Evolutionary conservation across 768 basidiomycete genomes (phyloP).

Genomic region (Arthromyces matolae): DNA sequence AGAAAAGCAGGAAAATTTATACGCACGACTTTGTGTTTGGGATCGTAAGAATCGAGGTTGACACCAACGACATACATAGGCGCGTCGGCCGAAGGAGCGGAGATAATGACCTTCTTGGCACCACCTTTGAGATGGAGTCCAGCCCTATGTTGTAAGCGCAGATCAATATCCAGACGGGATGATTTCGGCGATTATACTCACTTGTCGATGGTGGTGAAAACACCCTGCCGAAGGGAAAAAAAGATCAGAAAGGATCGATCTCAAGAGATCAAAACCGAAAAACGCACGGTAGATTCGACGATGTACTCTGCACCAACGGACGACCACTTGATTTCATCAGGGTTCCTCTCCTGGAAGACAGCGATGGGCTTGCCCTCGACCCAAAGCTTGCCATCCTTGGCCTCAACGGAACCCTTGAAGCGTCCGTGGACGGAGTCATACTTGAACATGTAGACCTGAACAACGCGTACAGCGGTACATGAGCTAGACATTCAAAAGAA

Average conservation of each 20-base stretch:
- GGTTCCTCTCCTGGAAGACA: conserved; percentile 85
- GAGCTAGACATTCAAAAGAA: not conserved
- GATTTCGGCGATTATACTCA: conserved; percentile 24
- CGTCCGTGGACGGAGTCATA: conserved; percentile 91
- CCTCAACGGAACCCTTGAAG: conserved; percentile 81
- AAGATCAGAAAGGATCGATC: not conserved
- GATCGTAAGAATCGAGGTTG: conserved; percentile 90
- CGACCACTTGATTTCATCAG: conserved; percentile 81
- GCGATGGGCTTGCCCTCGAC: conserved; percentile 76
- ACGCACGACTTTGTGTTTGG: conserved; percentile 81
- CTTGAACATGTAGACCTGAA: conserved; percentile 98
- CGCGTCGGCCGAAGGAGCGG: conserved; percentile 95
- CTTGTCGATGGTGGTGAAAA: conserved; percentile 96
- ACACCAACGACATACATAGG: conserved; percentile 95
- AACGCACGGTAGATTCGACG: conserved; percentile 87
- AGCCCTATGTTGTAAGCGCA: conserved; percentile 50
- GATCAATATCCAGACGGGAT: conserved; percentile 14
- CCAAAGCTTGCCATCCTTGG: conserved; percentile 85
- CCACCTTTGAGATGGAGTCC: conserved; percentile 93
- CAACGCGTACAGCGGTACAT: not conserved
- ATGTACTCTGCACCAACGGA: conserved; percentile 84
- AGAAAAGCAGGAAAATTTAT: conserved; percentile 10
- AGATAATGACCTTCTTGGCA: conserved; percentile 99
- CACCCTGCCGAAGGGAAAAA: conserved; percentile 75
- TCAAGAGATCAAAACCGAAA: not conserved